Percentiles rank a stretch among this genome's conserved stretches.
phyloP scores from a whole-genome alignment of 2,329 filamentous ascomycete species.

The Botrytis hyacinthi region DNA sequence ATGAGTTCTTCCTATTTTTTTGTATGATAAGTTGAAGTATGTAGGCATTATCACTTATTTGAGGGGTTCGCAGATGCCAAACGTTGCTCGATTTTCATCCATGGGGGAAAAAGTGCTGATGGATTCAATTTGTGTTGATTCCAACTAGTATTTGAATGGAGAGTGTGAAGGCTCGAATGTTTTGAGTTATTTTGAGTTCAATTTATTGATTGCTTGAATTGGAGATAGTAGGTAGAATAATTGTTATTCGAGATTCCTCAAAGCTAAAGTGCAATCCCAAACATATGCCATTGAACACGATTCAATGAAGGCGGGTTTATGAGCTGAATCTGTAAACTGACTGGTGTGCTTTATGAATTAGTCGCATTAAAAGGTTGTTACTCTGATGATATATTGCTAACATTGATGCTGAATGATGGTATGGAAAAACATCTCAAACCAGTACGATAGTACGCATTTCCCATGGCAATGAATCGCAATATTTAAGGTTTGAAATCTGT shows the following conservation, averaged over 20 bases:
- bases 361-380: too few species aligned
- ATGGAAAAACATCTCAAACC: background rate
- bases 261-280: background rate
- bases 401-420: background rate
- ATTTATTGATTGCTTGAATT: background rate
- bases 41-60: rapidly evolving
- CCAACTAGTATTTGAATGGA: too few species aligned
- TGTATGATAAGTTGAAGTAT: too few species aligned
- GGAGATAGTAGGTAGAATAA: background rate
- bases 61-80: background rate
- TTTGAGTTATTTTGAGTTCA: background rate
- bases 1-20: background rate
- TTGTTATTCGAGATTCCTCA: background rate
- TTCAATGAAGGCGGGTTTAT: background rate
- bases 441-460: background rate
- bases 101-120: background rate
- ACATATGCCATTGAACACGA: background rate
- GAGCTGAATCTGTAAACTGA: too few species aligned
- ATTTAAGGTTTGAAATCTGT: background rate
- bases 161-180: background rate
- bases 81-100: background rate
- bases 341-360: too few species aligned
- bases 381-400: too few species aligned
- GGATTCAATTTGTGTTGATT: too few species aligned
- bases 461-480: background rate